A percentile compares a stretch with the other conserved stretches of the same genome.
Conservation (phyloP, 768 basidiomycete species). For the Trichaptum fuscoviolaceum region DNA sequence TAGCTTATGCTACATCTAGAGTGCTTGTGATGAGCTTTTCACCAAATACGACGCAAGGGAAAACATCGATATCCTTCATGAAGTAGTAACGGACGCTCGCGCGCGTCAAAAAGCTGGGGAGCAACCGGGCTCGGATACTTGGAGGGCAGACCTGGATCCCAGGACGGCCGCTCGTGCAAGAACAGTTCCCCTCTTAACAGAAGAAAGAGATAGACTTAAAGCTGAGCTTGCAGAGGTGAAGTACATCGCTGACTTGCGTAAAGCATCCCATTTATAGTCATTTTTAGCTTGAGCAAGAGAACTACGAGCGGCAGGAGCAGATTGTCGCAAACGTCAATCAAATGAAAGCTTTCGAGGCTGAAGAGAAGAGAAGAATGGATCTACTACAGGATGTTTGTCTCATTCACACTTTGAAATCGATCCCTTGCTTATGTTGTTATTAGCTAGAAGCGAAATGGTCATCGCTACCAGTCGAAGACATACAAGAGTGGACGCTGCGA, state of each 20-base stretch:
- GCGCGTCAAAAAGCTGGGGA: constrained; percentile 42
- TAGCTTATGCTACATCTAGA: constrained; percentile 29
- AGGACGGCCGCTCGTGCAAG: constrained; percentile 56
- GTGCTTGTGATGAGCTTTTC: constrained; percentile 65
- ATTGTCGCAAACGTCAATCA: constrained; percentile 44
- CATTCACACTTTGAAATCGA: not conserved
- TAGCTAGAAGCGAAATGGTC: constrained; percentile 51
- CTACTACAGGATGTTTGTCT: constrained; percentile 47
- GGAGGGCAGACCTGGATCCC: constrained; percentile 62
- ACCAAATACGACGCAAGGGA: constrained; percentile 61
- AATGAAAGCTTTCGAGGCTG: constrained; percentile 41
- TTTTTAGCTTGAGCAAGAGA: constrained; percentile 54
- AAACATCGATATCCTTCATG: constrained; percentile 66
- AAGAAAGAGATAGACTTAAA: constrained; percentile 34
- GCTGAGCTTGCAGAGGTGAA: constrained; percentile 33
- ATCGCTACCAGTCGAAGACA: constrained; percentile 55
- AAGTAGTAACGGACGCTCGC: constrained; percentile 62
- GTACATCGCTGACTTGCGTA: not conserved
- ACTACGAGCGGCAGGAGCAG: constrained; percentile 39
- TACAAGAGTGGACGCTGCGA: constrained; percentile 33
- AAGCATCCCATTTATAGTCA: not conserved
- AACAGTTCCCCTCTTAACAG: constrained; percentile 52
- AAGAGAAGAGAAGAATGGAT: constrained; percentile 42
- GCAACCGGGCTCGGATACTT: constrained; percentile 46
- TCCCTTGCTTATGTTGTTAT: constrained; percentile 5